phyloP scores from a whole-genome alignment of 768 basidiomycete genomes.

The Tephrocybe sp. region DNA sequence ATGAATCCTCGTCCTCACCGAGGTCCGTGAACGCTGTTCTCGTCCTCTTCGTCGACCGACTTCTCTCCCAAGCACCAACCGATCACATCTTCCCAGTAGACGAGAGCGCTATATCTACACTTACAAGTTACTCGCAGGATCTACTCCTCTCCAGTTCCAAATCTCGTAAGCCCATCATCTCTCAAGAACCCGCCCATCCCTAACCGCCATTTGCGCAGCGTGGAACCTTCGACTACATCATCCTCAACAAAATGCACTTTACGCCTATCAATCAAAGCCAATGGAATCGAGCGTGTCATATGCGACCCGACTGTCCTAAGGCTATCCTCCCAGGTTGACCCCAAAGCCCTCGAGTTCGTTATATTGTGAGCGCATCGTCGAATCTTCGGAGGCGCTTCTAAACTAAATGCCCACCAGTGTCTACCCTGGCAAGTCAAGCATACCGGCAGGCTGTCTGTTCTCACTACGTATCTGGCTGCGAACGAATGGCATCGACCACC shows the following conservation, averaged over 20 bases:
- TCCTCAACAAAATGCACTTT: slow-evolving; percentile 48
- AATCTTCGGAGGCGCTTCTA: neutral
- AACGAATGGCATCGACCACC: slow-evolving; percentile 54
- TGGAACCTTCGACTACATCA: slow-evolving; percentile 41
- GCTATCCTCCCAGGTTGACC: slow-evolving; percentile 42
- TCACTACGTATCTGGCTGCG: slow-evolving; percentile 66
- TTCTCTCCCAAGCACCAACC: slow-evolving; percentile 3
- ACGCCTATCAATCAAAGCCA: slow-evolving; percentile 50
- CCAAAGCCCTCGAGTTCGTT: slow-evolving; percentile 52
- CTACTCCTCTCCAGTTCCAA: slow-evolving; percentile 44
- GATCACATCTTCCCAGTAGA: slow-evolving; percentile 19
- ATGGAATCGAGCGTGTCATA: slow-evolving; percentile 53
- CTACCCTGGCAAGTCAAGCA: slow-evolving; percentile 56
- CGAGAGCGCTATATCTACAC: slow-evolving; percentile 50
- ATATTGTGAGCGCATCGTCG: slow-evolving; percentile 48
- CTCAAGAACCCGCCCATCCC: neutral
- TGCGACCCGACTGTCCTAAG: slow-evolving; percentile 44
- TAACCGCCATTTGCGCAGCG: slow-evolving; percentile 29
- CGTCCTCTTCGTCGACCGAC: neutral
- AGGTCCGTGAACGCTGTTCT: slow-evolving; percentile 15
- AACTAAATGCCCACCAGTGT: slow-evolving; percentile 31
- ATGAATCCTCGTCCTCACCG: slow-evolving; percentile 15
- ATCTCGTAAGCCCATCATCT: slow-evolving; percentile 42
- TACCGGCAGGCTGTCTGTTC: slow-evolving; percentile 53
- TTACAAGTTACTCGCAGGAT: slow-evolving; percentile 43